phyloP scores from a whole-genome alignment of 495 filamentous ascomycete species.

The Penicillium pulvis region DNA sequence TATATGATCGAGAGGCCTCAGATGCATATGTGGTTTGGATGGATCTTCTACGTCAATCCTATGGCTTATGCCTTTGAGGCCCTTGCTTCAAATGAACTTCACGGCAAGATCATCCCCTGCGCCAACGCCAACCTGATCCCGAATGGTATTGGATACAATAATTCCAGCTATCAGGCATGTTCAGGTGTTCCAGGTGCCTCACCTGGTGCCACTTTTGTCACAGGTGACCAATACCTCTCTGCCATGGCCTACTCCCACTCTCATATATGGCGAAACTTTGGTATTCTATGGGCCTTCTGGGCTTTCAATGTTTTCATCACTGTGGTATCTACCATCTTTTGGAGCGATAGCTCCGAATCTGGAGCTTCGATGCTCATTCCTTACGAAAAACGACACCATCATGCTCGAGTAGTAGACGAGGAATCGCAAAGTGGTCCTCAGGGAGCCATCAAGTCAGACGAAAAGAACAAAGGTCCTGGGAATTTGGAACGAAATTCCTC shows the following conservation, averaged over 20 bases:
- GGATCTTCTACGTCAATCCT: constrained; percentile 71
- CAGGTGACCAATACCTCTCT: constrained; percentile 50
- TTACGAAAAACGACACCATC: constrained; percentile 24
- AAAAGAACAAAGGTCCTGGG: background rate
- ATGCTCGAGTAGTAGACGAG: constrained; percentile 9
- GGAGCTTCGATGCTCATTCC: constrained; percentile 38
- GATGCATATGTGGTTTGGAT: constrained; percentile 74
- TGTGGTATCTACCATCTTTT: constrained; percentile 32
- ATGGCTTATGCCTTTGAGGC: constrained; percentile 69
- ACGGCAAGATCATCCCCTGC: constrained; percentile 47
- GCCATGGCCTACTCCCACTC: constrained; percentile 46
- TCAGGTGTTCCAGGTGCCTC: constrained; percentile 50
- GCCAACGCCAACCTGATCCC: constrained; percentile 50
- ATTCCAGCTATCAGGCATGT: constrained; percentile 46
- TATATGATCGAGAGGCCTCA: constrained; percentile 61
- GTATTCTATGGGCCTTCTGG: constrained; percentile 46
- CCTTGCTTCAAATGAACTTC: constrained; percentile 65
- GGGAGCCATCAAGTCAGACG: constrained; percentile 28
- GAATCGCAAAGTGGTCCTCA: constrained; percentile 20
- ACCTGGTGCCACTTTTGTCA: constrained; percentile 40
- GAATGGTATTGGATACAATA: constrained; percentile 29
- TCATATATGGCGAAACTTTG: constrained; percentile 49
- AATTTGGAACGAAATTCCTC: constrained; percentile 53
- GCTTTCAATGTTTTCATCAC: constrained; percentile 38
- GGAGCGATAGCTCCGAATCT: constrained; percentile 30